Evolutionary conservation across 345 rosid genomes (phyloP).

Genomic region (Excoecaria agallocha): DNA sequence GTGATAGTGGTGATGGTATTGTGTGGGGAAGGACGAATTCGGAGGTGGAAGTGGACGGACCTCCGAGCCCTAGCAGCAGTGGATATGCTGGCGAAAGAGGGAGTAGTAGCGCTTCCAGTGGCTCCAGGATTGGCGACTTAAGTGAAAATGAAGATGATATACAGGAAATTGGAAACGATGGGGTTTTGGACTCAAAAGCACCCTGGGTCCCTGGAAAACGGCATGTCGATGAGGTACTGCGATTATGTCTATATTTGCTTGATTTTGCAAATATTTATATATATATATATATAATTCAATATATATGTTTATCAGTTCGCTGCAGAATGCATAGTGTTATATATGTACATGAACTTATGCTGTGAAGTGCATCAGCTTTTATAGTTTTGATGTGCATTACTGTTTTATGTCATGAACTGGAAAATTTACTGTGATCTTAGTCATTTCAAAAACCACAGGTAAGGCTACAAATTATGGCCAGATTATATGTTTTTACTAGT

Average conservation of each 20-base stretch:
- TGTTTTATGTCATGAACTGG: not conserved
- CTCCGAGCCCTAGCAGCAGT: constrained; percentile 79
- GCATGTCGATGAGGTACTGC: constrained; percentile 72
- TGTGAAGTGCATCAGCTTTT: not conserved
- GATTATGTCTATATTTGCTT: not conserved
- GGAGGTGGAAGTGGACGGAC: constrained; percentile 58
- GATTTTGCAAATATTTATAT: not conserved
- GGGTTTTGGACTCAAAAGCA: constrained; percentile 39
- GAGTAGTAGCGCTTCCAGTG: constrained; percentile 62
- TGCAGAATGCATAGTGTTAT: not conserved
- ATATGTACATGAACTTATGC: not conserved
- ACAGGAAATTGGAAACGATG: constrained; percentile 43
- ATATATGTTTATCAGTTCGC: not conserved
- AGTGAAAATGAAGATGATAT: constrained; percentile 74
- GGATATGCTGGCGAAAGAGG: constrained; percentile 97
- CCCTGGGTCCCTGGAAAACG: constrained; percentile 82
- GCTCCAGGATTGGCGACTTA: constrained; percentile 41
- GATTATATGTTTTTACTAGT: not conserved
- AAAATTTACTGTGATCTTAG: not conserved
- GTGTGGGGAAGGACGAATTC: constrained; percentile 40
- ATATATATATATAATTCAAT: not conserved
- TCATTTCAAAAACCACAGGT: not conserved
- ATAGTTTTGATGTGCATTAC: not conserved
- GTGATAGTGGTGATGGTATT: constrained; percentile 20
- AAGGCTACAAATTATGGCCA: not conserved